Base-by-base conservation (phyloP, 139 green algal species). In the Haematococcus sp. region DNA sequence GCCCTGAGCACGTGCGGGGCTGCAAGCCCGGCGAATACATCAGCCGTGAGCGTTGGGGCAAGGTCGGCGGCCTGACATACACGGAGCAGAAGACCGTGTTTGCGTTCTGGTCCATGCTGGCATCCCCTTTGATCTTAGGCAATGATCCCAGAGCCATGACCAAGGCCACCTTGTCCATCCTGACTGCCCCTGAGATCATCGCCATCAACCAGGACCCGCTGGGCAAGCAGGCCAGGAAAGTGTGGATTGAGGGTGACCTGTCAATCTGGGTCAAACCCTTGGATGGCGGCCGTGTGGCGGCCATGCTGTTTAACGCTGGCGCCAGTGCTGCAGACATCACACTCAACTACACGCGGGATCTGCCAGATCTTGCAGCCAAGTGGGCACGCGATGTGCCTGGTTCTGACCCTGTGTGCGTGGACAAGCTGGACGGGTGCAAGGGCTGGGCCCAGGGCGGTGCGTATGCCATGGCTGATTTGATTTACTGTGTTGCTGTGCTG, bases 1-100 rank as follows among this genome's bases (percentile, higher is more conserved):
- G 83, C 76, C 83, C 83, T 4, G 54, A 80, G 64, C 76, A 83
- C 44, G 60, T 88, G 4, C 17, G 27, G 1, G 83, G 74, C 64
- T 88, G 83, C 76, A 83, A 79, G 65, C 76, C 79, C 0, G 83
- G 83, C 32, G 31, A 70, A 46, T 88, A 85, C 76, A 85, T 88
- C 79, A 79, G 54, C 30, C 43, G 44, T 20, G 66, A 72, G n/a
- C 66, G 66, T 20, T 72, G 66, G 66, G 66, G 66, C 44, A 61
- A 44, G 43, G 80, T 89, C 19, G 83, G 81, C 59, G 81, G 81
- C n/a, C 65, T 89, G 31, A 86, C 75, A 0, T n/a, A 68, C 22
- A 84, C 75, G 1, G 84, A 89, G 84, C 78, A 89, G 78, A 64
- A 72, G 35, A 76, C 81, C 2, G 78, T 86, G 49, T 89, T 89